Conservation (phyloP, 2,329 filamentous ascomycete species). For the Colletotrichum tofieldiae region DNA sequence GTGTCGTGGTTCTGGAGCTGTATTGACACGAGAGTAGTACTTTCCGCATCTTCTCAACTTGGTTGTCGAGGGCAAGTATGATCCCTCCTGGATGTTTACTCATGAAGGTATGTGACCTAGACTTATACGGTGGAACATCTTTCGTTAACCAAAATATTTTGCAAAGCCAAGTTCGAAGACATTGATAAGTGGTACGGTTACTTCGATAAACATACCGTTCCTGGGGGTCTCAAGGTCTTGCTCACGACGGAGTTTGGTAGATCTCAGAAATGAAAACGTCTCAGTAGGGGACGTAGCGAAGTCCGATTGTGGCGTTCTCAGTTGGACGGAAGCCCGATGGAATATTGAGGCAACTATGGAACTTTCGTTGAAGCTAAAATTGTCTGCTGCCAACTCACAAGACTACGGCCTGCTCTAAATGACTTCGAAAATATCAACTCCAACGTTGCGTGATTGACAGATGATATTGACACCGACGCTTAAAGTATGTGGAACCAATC, state of each 20-base stretch:
- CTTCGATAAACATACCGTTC: not conserved
- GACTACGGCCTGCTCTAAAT: too few species aligned
- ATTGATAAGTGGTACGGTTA: slow-evolving; percentile 11
- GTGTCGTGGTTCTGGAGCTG: too few species aligned
- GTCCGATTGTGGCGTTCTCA: too few species aligned
- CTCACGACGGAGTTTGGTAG: slow-evolving; percentile 11
- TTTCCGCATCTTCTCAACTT: not conserved
- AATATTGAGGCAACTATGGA: too few species aligned
- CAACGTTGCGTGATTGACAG: not conserved
- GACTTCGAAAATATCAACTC: too few species aligned
- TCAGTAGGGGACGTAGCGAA: too few species aligned
- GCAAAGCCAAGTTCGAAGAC: not conserved
- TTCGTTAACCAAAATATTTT: too few species aligned
- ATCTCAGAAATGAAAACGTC: not conserved
- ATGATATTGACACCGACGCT: too few species aligned
- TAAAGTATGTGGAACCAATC: not conserved
- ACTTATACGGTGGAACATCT: not conserved
- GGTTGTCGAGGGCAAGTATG: slow-evolving; percentile 16
- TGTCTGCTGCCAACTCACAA: too few species aligned
- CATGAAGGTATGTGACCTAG: not conserved
- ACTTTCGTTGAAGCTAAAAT: too few species aligned
- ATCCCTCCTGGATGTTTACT: slow-evolving; percentile 18
- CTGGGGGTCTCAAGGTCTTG: slow-evolving; percentile 1
- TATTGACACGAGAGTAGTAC: not conserved
- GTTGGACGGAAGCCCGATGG: too few species aligned